Evolutionary conservation across 1,284 basidiomycete genomes (phyloP).

Genomic region (Ganoderma resinaceum): DNA sequence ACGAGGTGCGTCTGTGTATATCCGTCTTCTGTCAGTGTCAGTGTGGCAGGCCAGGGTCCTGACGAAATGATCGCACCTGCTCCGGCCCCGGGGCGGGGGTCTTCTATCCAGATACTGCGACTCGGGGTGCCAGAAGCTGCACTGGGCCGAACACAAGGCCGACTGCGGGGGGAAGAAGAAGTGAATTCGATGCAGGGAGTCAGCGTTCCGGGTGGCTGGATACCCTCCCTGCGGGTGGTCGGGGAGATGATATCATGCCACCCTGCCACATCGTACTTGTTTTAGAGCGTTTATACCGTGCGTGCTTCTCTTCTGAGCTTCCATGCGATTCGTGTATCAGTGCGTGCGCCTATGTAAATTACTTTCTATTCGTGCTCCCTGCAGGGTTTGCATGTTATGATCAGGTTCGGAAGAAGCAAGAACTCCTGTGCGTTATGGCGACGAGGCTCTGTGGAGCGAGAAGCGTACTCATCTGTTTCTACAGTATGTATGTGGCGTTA

Average conservation of each 20-base stretch:
- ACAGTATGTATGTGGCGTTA: background rate
- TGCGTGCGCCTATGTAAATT: background rate
- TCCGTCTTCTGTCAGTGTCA: background rate
- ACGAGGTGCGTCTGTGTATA: conserved; percentile 47
- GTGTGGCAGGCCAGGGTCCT: background rate
- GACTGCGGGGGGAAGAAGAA: conserved; percentile 21
- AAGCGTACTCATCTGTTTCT: background rate
- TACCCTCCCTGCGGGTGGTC: background rate
- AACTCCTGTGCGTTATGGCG: background rate
- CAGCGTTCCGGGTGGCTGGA: background rate
- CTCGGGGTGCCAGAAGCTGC: conserved; percentile 53
- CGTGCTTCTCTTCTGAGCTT: background rate
- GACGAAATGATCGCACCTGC: conserved; percentile 1
- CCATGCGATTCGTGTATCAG: background rate
- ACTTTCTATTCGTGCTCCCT: background rate
- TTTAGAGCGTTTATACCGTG: background rate
- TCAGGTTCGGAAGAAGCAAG: background rate
- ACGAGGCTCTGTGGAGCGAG: background rate
- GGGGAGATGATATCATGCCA: background rate
- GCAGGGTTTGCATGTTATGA: background rate
- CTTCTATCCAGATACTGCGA: conserved; percentile 55
- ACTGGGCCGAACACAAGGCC: conserved; percentile 47
- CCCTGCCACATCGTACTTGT: background rate
- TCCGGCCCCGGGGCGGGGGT: background rate
- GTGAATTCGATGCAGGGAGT: background rate